Conservation (phyloP, 2,329 filamentous ascomycete genomes). For the Apiospora aurea region DNA sequence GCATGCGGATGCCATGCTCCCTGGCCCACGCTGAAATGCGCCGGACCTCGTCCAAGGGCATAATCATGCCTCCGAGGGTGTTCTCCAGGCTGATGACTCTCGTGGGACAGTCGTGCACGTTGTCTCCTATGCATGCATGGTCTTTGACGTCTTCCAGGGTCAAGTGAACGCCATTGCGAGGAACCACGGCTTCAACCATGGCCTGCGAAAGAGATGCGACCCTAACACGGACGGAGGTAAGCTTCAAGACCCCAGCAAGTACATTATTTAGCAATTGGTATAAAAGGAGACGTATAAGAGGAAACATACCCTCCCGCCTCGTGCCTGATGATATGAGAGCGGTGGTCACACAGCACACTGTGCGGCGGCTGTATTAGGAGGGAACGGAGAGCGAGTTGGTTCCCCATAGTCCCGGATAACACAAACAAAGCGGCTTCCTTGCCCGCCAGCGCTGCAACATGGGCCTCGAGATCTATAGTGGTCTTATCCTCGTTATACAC, state of each 20-base stretch:
- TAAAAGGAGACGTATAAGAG: not conserved
- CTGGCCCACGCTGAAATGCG: conserved; percentile 44
- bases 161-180: conserved; percentile 47
- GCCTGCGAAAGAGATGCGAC: conserved; percentile 71
- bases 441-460: conserved; percentile 69
- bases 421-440: conserved; percentile 76
- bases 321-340: conserved; percentile 71
- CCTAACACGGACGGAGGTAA: conserved; percentile 26
- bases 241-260: not conserved
- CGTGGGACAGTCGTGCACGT: conserved; percentile 51
- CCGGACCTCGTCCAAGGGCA: conserved; percentile 43
- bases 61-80: conserved; percentile 46
- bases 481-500: conserved; percentile 76
- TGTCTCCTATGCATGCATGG: conserved; percentile 48
- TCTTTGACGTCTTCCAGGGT: conserved; percentile 51
- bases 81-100: conserved; percentile 52
- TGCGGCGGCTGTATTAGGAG: conserved; percentile 76
- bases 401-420: conserved; percentile 82
- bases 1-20: conserved; percentile 49
- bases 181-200: conserved; percentile 56
- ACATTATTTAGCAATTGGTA: not conserved
- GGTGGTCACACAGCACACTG: conserved; percentile 71
- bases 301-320: conserved; percentile 53
- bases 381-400: conserved; percentile 76
- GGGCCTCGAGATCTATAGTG: conserved; percentile 70